These are phyloP conservation scores for Cyclotella sp. DNA, from an alignment of 108 stramenopile genomes.

Conservation along the genomic window DNA sequence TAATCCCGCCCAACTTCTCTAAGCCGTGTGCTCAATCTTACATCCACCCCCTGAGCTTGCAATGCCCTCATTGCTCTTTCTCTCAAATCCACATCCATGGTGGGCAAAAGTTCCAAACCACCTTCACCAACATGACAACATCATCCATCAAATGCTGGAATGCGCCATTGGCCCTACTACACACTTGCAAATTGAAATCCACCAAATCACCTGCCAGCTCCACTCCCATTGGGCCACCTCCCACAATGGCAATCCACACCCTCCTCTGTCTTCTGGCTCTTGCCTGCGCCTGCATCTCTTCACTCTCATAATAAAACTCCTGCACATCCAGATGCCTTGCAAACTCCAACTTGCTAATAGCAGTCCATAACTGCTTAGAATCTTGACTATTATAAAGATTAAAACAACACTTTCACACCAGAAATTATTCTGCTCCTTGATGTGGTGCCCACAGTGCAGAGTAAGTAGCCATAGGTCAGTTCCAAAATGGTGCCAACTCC, in stretches of 20 bases:
- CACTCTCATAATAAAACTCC: too few relatives aligned
- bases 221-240: conserved; percentile 62
- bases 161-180: conserved; percentile 40
- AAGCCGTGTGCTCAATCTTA: too few relatives aligned
- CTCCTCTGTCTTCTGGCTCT: conserved; percentile 33
- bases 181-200: conserved; percentile 65
- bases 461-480: too few relatives aligned
- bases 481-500: too few relatives aligned
- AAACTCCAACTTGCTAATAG: conserved; percentile 56
- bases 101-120: too few relatives aligned
- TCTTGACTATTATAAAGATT: conserved; percentile 56
- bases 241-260: conserved; percentile 50
- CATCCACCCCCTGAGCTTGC: too few relatives aligned
- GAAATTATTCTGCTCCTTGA: conserved; percentile 46
- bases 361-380: conserved; percentile 51
- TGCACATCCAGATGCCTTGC: conserved; percentile 53
- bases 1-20: too few relatives aligned
- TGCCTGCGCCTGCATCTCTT: conserved; percentile 28
- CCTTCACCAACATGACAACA: conserved; percentile 49
- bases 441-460: too few relatives aligned
- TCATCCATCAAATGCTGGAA: too few relatives aligned
- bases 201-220: conserved; percentile 74
- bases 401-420: conserved; percentile 56
- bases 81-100: conserved; percentile 63
- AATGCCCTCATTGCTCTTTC: conserved; percentile 51